Evolutionary conservation across 306 rosid species (phyloP).

Genomic region (Quercus variabilis): DNA sequence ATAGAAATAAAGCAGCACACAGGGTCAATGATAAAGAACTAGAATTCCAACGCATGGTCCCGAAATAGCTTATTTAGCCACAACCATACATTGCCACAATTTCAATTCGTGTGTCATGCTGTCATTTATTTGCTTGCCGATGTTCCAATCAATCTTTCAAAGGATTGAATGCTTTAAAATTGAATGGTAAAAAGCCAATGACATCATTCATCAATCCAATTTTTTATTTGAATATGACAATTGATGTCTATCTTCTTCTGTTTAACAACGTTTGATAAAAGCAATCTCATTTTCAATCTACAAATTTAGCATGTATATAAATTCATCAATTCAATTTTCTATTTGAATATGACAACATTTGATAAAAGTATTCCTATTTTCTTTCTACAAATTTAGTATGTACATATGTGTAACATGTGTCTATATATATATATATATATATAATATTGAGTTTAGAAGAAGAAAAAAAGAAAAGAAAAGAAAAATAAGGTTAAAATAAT

Average conservation of each 20-base stretch:
- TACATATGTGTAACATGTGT: too few species aligned
- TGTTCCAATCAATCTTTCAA: background rate
- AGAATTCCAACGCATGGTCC: slow-evolving; percentile 41
- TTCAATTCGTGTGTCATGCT: background rate
- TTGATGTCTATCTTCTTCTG: background rate
- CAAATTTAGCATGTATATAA: too few species aligned
- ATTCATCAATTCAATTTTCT: background rate
- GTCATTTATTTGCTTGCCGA: slow-evolving; percentile 19
- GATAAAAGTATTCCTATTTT: too few species aligned
- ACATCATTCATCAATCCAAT: background rate
- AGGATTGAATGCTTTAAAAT: background rate
- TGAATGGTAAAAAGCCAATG: background rate
- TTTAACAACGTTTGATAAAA: too few species aligned
- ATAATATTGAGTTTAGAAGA: too few species aligned
- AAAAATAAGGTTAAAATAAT: too few species aligned
- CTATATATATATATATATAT: too few species aligned
- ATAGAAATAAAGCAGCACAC: slow-evolving; percentile 24
- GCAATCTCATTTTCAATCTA: too few species aligned
- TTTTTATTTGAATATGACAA: background rate
- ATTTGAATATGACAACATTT: background rate
- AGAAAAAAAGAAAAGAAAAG: too few species aligned
- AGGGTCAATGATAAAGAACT: slow-evolving; percentile 40
- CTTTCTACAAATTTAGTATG: too few species aligned
- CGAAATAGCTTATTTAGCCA: slow-evolving; percentile 32
- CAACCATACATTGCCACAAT: slow-evolving; percentile 14